A percentile compares a stretch with the other conserved stretches of the same genome.
Evolutionary conservation across 228 moss, liverwort and hornwort genomes (phyloP).

Genomic region (Sphagnum fallax): DNA sequence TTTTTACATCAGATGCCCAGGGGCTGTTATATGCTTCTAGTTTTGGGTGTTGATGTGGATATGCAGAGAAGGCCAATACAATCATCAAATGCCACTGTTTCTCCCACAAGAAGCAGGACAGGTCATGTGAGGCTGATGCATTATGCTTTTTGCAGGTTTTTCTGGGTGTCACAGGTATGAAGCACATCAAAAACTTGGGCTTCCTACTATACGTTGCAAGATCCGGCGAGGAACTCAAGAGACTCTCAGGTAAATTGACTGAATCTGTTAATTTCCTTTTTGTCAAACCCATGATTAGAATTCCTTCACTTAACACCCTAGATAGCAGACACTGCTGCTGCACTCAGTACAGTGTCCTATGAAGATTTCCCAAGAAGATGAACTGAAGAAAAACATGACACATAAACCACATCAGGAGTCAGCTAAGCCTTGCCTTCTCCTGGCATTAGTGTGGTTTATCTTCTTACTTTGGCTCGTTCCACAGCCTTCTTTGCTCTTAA

Average conservation of each 20-base stretch:
- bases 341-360: not conserved
- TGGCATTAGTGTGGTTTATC: not conserved
- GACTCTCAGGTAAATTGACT: constrained; percentile 55
- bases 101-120: too few species aligned
- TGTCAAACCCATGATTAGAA: not conserved
- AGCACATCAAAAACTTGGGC: constrained; percentile 84
- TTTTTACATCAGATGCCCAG: too few species aligned
- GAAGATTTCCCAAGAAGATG: too few species aligned
- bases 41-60: too few species aligned
- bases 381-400: too few species aligned
- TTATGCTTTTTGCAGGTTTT: constrained; percentile 45
- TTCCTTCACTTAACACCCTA: not conserved
- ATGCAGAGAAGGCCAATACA: too few species aligned
- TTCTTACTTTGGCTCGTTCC: not conserved
- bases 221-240: constrained; percentile 84
- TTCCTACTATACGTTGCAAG: constrained; percentile 89
- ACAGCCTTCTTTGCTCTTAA: too few species aligned
- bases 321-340: not conserved
- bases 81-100: too few species aligned
- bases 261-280: not conserved
- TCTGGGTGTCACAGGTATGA: constrained; percentile 94
- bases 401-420: too few species aligned
- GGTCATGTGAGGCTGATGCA: too few species aligned
- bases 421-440: not conserved
- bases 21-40: too few species aligned